A percentile compares a stretch with the other conserved stretches of the same genome.
Evolutionary conservation across 257 asterid species (phyloP).

Genomic region (Solanum corneliomulleri): DNA sequence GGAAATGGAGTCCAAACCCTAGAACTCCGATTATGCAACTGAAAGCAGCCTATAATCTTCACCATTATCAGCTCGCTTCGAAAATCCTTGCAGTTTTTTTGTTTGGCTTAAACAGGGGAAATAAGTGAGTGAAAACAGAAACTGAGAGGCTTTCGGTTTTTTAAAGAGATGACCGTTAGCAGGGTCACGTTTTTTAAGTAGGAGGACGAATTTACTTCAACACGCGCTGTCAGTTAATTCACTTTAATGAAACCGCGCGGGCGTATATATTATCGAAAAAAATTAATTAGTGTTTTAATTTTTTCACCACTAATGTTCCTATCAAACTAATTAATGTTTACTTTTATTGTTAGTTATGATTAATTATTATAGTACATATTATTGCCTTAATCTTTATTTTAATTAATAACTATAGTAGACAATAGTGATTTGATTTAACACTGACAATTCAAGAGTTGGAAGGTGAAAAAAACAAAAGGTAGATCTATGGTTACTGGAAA

Average conservation of each 20-base stretch:
- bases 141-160: not conserved
- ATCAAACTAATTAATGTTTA: not conserved
- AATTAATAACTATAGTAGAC: not conserved
- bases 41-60: slow-evolving; percentile 17
- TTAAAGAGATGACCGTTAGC: not conserved
- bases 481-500: not conserved
- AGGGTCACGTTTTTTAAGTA: not conserved
- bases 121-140: not conserved
- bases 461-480: not conserved
- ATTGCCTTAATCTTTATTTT: not conserved
- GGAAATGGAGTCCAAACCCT: slow-evolving; percentile 18
- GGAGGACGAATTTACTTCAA: not conserved
- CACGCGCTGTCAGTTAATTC: not conserved
- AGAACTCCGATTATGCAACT: not conserved
- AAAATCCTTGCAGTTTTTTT: not conserved
- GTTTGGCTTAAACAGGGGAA: not conserved
- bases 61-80: not conserved
- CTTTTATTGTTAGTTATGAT: not conserved
- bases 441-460: not conserved
- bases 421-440: not conserved
- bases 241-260: not conserved
- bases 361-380: not conserved
- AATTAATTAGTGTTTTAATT: not conserved
- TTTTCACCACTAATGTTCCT: not conserved
- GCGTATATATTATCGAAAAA: not conserved